Evolutionary conservation across 2,329 filamentous ascomycete genomes (phyloP).

Genomic region (Colletotrichum australisinense): DNA sequence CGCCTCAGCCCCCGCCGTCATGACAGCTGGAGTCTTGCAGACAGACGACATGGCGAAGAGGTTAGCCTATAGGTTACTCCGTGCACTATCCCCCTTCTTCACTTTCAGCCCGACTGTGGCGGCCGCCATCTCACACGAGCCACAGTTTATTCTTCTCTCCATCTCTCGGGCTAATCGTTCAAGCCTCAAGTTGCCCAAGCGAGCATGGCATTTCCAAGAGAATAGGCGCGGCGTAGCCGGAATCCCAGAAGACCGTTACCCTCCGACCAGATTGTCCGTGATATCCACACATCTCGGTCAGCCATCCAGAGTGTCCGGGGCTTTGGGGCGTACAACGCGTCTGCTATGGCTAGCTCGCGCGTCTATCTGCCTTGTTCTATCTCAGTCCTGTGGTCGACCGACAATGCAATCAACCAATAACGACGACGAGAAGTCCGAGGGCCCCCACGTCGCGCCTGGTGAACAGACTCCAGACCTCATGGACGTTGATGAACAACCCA

Average conservation of each 20-base stretch:
- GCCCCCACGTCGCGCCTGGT: background rate
- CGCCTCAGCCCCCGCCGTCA: conserved; percentile 27
- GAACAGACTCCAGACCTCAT: background rate
- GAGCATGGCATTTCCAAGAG: background rate
- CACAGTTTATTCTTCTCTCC: conserved; percentile 14
- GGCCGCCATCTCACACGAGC: conserved; percentile 24
- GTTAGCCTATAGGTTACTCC: conserved; percentile 3
- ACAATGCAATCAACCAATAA: background rate
- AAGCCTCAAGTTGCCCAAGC: background rate
- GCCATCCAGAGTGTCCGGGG: background rate
- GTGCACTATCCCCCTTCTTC: background rate
- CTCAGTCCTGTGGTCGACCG: background rate
- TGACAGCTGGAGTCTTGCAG: conserved; percentile 21
- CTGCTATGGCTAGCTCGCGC: background rate
- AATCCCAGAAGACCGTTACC: background rate
- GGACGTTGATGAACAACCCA: background rate
- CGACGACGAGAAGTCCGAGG: background rate
- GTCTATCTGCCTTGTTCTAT: background rate
- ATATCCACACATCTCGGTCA: background rate
- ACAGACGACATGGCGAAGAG: background rate
- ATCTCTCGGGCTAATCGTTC: background rate
- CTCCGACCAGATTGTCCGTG: conserved; percentile 22
- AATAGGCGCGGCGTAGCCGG: background rate
- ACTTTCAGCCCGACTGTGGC: conserved; percentile 18
- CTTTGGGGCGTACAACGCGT: background rate